Percentiles rank a stretch among this genome's conserved stretches.
Evolutionary conservation across 371 early-diverging fungal species (phyloP).

Genomic region (Amoeboaphelidium protococcarum): DNA sequence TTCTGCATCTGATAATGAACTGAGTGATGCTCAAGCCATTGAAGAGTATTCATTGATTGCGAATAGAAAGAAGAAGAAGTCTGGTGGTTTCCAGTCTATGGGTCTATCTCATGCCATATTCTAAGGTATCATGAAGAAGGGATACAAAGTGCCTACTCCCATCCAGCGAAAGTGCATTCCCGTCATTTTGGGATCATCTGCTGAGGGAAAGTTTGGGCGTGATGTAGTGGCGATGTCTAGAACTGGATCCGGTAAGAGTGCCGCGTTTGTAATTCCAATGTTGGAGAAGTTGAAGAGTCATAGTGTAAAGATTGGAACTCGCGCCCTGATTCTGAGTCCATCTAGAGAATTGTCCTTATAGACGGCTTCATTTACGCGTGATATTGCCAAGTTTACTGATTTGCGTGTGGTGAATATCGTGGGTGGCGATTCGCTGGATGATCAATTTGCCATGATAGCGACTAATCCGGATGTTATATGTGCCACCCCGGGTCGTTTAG

Average conservation of each 20-base stretch:
- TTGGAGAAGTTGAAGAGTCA: conserved; percentile 62
- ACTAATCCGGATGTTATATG: conserved; percentile 85
- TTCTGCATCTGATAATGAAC: too few species aligned
- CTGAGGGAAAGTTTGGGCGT: conserved; percentile 21
- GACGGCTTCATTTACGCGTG: conserved; percentile 71
- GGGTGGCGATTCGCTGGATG: conserved; percentile 83
- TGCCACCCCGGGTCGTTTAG: conserved; percentile 91
- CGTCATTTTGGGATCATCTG: conserved; percentile 47
- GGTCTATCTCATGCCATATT: conserved; percentile 24
- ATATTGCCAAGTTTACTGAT: conserved; percentile 68
- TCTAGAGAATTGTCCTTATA: conserved; percentile 91
- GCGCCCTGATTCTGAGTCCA: conserved; percentile 65
- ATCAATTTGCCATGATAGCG: conserved; percentile 70
- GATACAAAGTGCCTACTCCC: conserved; percentile 91
- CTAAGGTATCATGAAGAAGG: conserved; percentile 61
- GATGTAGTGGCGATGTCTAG: conserved; percentile 95
- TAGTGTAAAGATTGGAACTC: conserved; percentile 60
- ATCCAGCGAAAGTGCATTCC: conserved; percentile 95
- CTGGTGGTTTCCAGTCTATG: conserved; percentile 91
- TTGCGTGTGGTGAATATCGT: conserved; percentile 64
- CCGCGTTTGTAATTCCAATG: conserved; percentile 88
- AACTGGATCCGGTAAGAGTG: conserved; percentile 96
- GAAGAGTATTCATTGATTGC: too few species aligned
- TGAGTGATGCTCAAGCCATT: too few species aligned
- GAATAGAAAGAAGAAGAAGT: conserved; percentile 68